Evolutionary conservation across 345 rosid species (phyloP), one percentile per base, ranked within the genome.

Genomic region (Citrus medica): DNA sequence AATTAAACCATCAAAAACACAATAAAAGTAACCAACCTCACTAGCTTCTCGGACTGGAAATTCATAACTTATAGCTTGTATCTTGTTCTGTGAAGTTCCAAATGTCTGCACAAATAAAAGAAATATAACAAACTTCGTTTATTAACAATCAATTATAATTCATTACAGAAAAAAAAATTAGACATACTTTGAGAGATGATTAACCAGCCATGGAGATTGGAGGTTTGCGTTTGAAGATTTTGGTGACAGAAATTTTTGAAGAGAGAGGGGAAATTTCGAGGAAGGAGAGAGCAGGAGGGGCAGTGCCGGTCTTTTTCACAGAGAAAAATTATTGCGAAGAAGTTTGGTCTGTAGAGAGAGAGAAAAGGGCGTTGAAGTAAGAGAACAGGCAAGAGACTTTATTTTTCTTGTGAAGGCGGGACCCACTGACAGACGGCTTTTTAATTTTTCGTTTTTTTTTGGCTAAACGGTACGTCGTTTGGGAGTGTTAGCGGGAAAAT

Each of bases 11-110:
- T 63, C n/a, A 19, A 70, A 83, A 16, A 33, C 9, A 66, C 4
- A 33, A 21, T 4, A 35, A 9, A 66, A 35, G 9, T 0, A 33
- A 33, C 84, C 61, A 60, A 92, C 93, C 93, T 90, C 62, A 90
- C 91, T 76, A 85, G 82, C 90, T 90, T 92, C 86, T 84, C 92
- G 1, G 79, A 90, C 38, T 86, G 82, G 76, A 82, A 83, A 79
- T 69, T 85, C 97, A 90, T 92, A 61, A 69, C 79, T 53, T 76
- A 69, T 13, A 64, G 55, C 48, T 70, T 76, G 38, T 21, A 32
- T 48, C 62, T 27, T 33, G 58, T 27, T 79, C 74, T 3, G 30
- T 55, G 53, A 75, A 72, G 67, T 61, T 35, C 42, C 63, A 65
- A 62, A 60, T 16, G 19, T 6, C 83, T 1, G 51, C 12, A 0